phyloP scores from a whole-genome alignment of 2,329 filamentous ascomycete genomes.

The Arthrobotrys sphaeroides region DNA sequence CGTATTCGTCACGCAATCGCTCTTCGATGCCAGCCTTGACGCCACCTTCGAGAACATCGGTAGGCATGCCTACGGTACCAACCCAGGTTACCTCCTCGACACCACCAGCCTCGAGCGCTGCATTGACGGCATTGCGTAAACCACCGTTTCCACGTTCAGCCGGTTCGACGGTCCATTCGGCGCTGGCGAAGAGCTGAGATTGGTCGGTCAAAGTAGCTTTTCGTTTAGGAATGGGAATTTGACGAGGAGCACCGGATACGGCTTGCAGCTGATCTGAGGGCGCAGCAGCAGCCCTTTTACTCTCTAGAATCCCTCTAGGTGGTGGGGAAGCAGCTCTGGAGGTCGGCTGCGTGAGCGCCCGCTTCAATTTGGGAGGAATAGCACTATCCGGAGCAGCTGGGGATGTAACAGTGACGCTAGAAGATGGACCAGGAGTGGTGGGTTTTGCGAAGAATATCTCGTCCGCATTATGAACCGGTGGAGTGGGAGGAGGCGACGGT shows the following conservation, averaged over 20 bases:
- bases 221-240: conserved; percentile 59
- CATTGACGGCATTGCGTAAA: conserved; percentile 84
- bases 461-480: conserved; percentile 65
- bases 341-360: conserved; percentile 56
- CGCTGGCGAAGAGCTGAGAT: conserved; percentile 76
- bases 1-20: conserved; percentile 79
- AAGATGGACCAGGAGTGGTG: conserved; percentile 7
- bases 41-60: conserved; percentile 79
- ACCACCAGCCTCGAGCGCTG: conserved; percentile 74
- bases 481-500: conserved; percentile 65
- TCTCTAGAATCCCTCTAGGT: conserved; percentile 52
- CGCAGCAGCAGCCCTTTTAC: conserved; percentile 43
- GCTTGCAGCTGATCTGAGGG: conserved; percentile 40
- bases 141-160: conserved; percentile 93
- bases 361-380: conserved; percentile 44
- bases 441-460: conserved; percentile 43
- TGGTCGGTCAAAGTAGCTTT: conserved; percentile 67
- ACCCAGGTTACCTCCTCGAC: conserved; percentile 85
- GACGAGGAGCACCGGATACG: conserved; percentile 51
- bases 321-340: conserved; percentile 58
- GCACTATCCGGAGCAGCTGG: conserved; percentile 14
- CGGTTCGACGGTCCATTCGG: conserved; percentile 82
- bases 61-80: conserved; percentile 92
- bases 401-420: neutral
- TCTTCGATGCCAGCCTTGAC: conserved; percentile 86